Percentiles rank a stretch among this genome's conserved stretches.
Evolutionary conservation across 495 filamentous ascomycete species (phyloP).

Genomic region (Staphylotrichum tortipilum): DNA sequence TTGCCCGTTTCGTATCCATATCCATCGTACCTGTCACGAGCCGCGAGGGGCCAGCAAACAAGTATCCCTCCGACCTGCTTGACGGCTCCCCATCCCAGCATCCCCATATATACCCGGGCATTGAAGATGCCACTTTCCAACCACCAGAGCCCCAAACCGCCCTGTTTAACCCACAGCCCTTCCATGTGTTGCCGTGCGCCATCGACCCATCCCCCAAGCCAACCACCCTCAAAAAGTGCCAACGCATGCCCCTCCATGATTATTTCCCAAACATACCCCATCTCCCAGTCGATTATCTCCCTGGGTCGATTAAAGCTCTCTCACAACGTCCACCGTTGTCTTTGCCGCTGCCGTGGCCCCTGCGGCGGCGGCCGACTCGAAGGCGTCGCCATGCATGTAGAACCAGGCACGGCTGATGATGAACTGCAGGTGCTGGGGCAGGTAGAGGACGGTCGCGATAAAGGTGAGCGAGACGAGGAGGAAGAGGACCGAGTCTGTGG

Average conservation of each 20-base stretch:
- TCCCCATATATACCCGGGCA: background rate
- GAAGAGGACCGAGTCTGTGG: slow-evolving; percentile 79
- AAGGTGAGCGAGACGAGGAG: slow-evolving; percentile 76
- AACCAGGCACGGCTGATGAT: slow-evolving; percentile 82
- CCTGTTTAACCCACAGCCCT: background rate
- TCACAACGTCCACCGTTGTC: slow-evolving; percentile 18
- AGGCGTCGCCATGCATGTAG: slow-evolving; percentile 72
- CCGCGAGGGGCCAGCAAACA: too few relatives aligned
- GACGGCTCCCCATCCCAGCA: background rate
- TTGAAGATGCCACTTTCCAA: background rate
- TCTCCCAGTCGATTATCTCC: background rate
- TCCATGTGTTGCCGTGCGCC: background rate
- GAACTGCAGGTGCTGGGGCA: slow-evolving; percentile 76
- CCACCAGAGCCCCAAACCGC: background rate
- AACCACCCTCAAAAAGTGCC: background rate
- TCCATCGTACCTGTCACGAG: too few relatives aligned
- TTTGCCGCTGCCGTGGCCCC: slow-evolving; percentile 24
- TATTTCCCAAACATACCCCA: background rate
- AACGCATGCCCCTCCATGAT: background rate
- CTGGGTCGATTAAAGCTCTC: slow-evolving; percentile 29
- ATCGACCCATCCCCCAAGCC: background rate
- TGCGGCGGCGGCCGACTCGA: slow-evolving; percentile 22
- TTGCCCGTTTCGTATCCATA: background rate
- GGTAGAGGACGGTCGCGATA: slow-evolving; percentile 79
- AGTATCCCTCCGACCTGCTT: too few relatives aligned